These are phyloP conservation scores for Agaricus subrufescens DNA, from an alignment of 768 basidiomycete species.

Conservation along the genomic window DNA sequence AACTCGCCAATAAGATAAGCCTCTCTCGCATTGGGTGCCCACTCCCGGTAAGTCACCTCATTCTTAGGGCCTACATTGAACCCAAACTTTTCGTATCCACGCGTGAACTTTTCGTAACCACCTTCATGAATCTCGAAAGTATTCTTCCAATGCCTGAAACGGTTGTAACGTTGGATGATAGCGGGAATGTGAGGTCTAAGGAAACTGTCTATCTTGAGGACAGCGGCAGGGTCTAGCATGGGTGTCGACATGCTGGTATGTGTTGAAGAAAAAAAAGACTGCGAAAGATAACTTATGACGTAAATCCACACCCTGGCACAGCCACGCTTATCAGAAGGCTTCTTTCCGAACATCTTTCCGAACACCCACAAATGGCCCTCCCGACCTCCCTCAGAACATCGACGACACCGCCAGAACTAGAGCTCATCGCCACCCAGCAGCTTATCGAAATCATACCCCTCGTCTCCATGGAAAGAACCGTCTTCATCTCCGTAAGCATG, in stretches of 20 bases:
- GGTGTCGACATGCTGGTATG: slow-evolving; percentile 32
- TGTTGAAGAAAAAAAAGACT: too few species aligned
- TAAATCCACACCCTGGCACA: too few species aligned
- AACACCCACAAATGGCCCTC: not conserved
- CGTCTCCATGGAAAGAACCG: slow-evolving; percentile 86
- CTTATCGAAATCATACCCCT: slow-evolving; percentile 83
- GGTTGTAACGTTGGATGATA: slow-evolving; percentile 64
- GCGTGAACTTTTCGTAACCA: slow-evolving; percentile 75
- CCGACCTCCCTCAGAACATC: slow-evolving; percentile 3
- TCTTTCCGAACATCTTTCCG: too few species aligned
- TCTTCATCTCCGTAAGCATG: slow-evolving; percentile 77
- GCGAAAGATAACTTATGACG: too few species aligned
- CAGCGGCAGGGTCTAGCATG: slow-evolving; percentile 49
- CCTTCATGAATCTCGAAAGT: slow-evolving; percentile 76
- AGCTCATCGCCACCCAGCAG: slow-evolving; percentile 67
- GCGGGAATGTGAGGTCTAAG: slow-evolving; percentile 69
- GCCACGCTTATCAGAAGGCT: too few species aligned
- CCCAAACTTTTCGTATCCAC: slow-evolving; percentile 78
- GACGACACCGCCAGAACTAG: slow-evolving; percentile 13
- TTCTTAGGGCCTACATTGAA: slow-evolving; percentile 66
- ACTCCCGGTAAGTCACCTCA: slow-evolving; percentile 83
- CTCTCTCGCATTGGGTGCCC: slow-evolving; percentile 88
- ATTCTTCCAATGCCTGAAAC: slow-evolving; percentile 72
- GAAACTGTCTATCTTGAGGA: slow-evolving; percentile 66
- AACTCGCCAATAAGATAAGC: slow-evolving; percentile 93